These are phyloP conservation scores for Rugosomyces carneus DNA, from an alignment of 1,284 basidiomycete genomes.

Conservation along the genomic window DNA sequence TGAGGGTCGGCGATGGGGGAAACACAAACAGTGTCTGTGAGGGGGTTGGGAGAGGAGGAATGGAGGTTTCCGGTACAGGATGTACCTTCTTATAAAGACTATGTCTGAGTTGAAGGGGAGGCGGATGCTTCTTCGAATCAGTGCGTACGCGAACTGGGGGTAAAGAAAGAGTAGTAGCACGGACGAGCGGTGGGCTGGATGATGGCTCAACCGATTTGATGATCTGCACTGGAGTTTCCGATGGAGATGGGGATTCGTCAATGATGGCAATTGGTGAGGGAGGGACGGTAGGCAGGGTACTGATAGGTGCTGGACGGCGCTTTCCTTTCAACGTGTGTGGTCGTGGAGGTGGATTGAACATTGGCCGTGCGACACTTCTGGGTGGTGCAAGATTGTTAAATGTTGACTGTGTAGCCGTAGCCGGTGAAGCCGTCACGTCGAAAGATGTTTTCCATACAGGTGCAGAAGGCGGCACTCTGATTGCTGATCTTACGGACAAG, in stretches of 20 bases:
- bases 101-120: conserved; percentile 47
- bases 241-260: conserved; percentile 27
- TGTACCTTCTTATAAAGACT: conserved; percentile 23
- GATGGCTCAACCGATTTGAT: background rate
- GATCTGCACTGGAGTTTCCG: conserved; percentile 13
- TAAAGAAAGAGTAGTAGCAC: conserved; percentile 22
- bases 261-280: conserved; percentile 55
- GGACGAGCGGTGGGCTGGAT: conserved; percentile 8
- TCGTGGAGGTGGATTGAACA: conserved; percentile 43
- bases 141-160: conserved; percentile 42
- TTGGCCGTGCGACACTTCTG: conserved; percentile 38
- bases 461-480: conserved; percentile 36
- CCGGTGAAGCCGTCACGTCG: conserved; percentile 34
- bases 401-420: conserved; percentile 41
- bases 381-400: conserved; percentile 41
- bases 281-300: conserved; percentile 61
- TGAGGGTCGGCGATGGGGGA: conserved; percentile 67
- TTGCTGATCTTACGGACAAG: conserved; percentile 5
- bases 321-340: conserved; percentile 39
- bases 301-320: conserved; percentile 54
- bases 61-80: conserved; percentile 18
- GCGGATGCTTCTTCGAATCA: conserved; percentile 48
- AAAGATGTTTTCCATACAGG: conserved; percentile 51
- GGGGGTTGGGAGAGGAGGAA: conserved; percentile 25
- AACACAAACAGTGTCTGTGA: conserved; percentile 80